Evolutionary conservation across 2,329 filamentous ascomycete species (phyloP).

Genomic region (Nemania diffusa): DNA sequence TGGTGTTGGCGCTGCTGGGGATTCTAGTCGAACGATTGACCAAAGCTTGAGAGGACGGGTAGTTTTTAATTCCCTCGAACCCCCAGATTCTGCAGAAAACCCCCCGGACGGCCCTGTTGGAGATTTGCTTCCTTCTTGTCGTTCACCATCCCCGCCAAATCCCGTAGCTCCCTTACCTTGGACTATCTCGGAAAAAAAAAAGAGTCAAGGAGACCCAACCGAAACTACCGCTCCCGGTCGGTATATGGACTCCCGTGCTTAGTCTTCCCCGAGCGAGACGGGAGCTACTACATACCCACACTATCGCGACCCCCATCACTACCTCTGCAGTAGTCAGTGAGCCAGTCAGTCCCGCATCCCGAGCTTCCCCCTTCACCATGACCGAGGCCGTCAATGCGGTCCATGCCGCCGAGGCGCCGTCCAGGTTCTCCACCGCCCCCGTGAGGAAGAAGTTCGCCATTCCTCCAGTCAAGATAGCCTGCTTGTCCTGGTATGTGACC

Average conservation of each 20-base stretch:
- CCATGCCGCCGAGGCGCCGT: constrained; percentile 33
- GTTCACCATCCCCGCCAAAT: constrained; percentile 31
- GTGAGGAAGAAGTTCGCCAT: constrained; percentile 56
- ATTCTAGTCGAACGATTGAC: constrained; percentile 22
- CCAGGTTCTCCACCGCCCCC: constrained; percentile 38
- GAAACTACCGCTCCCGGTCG: constrained; percentile 13
- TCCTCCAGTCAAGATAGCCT: constrained; percentile 62
- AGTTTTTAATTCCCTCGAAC: constrained; percentile 18
- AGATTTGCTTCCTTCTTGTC: constrained; percentile 23
- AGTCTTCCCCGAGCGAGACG: constrained; percentile 25
- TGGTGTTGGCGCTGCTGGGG: constrained; percentile 15
- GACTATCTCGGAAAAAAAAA: neutral
- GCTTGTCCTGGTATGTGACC: constrained; percentile 59
- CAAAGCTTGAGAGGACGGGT: constrained; percentile 3
- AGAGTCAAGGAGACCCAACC: neutral
- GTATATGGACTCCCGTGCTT: constrained; percentile 28
- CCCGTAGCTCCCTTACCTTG: constrained; percentile 22
- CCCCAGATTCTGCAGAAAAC: constrained; percentile 23
- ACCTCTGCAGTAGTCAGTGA: neutral
- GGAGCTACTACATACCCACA: constrained; percentile 30
- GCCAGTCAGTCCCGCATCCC: constrained; percentile 22
- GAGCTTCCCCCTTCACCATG: constrained; percentile 33
- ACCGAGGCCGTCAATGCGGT: constrained; percentile 39
- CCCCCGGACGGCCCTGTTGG: constrained; percentile 23
- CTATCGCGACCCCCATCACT: constrained; percentile 21